These are phyloP conservation scores for Mycena haematopus DNA, from an alignment of 768 basidiomycete genomes.

Conservation along the genomic window DNA sequence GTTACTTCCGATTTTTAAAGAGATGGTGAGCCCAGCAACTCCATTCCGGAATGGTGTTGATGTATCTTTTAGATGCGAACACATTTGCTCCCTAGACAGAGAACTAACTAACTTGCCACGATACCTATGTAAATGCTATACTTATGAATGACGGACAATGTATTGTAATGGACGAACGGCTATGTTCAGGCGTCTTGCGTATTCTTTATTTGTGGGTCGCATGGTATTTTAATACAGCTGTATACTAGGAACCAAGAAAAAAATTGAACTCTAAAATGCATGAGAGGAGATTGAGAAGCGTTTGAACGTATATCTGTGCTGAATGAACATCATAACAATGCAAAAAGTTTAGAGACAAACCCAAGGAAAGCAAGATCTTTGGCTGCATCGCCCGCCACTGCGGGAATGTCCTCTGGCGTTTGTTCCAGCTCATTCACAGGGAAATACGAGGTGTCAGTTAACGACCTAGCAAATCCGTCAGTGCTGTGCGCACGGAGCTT, in stretches of 20 bases:
- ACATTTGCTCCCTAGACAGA: slow-evolving; percentile 22
- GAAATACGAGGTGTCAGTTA: slow-evolving; percentile 98
- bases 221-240: neutral
- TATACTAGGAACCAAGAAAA: slow-evolving; percentile 2
- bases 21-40: slow-evolving; percentile 69
- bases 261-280: slow-evolving; percentile 45
- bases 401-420: slow-evolving; percentile 53
- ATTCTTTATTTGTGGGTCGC: neutral
- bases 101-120: slow-evolving; percentile 19
- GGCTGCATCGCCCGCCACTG: slow-evolving; percentile 47
- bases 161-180: slow-evolving; percentile 4
- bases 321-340: slow-evolving; percentile 1
- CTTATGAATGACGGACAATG: slow-evolving; percentile 4
- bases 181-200: slow-evolving; percentile 10
- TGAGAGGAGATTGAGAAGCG: slow-evolving; percentile 71
- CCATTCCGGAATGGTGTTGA: neutral
- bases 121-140: slow-evolving; percentile 2
- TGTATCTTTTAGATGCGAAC: slow-evolving; percentile 22
- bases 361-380: slow-evolving; percentile 75
- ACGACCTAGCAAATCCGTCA: slow-evolving; percentile 53
- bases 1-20: slow-evolving; percentile 87
- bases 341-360: slow-evolving; percentile 39
- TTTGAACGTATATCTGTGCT: slow-evolving; percentile 77
- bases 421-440: slow-evolving; percentile 94
- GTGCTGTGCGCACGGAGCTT: neutral